Conservation (phyloP, 331 rosid genomes). For the Cydonia oblonga region DNA sequence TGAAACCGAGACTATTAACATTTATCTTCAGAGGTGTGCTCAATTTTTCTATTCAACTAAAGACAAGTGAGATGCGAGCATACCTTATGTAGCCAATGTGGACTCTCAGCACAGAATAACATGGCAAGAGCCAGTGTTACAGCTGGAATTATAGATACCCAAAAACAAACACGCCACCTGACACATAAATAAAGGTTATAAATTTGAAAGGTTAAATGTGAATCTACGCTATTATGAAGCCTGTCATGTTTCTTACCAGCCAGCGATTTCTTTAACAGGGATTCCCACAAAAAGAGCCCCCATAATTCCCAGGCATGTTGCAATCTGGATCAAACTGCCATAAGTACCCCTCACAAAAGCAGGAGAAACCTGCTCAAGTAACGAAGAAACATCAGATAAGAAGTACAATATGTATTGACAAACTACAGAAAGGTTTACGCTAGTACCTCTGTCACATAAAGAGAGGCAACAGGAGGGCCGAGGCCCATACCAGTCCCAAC, state of each 20-base stretch:
- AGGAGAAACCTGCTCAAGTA: slow-evolving; percentile 65
- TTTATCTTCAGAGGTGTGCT: neutral
- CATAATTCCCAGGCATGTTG: slow-evolving; percentile 87
- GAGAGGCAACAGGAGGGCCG: slow-evolving; percentile 79
- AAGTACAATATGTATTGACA: neutral
- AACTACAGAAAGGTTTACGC: neutral
- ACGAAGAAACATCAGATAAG: slow-evolving; percentile 14
- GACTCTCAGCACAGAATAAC: slow-evolving; percentile 85
- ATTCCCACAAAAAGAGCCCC: slow-evolving; percentile 82
- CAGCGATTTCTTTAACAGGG: slow-evolving; percentile 69
- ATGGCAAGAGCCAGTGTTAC: slow-evolving; percentile 61
- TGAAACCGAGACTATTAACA: slow-evolving; percentile 10
- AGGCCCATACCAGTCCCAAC: slow-evolving; percentile 95
- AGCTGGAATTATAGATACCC: slow-evolving; percentile 82
- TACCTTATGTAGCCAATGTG: slow-evolving; percentile 93
- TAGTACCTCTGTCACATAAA: slow-evolving; percentile 79
- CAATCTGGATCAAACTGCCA: slow-evolving; percentile 89
- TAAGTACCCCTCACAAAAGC: slow-evolving; percentile 85
- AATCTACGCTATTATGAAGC: neutral
- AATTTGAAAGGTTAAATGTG: slow-evolving; percentile 13
- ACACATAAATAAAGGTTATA: slow-evolving; percentile 12
- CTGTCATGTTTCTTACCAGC: slow-evolving; percentile 51
- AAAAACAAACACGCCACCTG: slow-evolving; percentile 98
- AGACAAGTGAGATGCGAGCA: neutral
- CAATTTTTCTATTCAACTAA: neutral